Conservation (phyloP, 2,329 filamentous ascomycete species). For the Trichophyton simii region DNA sequence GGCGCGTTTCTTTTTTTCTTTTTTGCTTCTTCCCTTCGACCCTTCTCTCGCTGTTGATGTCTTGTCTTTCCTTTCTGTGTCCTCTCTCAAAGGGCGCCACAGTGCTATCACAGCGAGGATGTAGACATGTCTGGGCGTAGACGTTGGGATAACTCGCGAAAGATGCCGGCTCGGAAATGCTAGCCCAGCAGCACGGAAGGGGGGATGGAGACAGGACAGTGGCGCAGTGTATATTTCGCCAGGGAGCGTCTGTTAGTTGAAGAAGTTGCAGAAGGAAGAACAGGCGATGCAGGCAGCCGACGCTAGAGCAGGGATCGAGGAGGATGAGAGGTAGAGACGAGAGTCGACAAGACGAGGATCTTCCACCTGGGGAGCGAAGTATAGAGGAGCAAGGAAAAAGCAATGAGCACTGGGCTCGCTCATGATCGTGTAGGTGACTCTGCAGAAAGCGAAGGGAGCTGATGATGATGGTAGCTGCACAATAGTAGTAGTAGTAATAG, state of each 20-base stretch:
- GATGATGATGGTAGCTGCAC: background rate
- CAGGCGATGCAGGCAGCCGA: conserved; percentile 2
- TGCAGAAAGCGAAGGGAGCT: background rate
- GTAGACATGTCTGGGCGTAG: background rate
- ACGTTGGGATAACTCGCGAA: background rate
- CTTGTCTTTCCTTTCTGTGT: background rate
- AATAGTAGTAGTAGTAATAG: background rate
- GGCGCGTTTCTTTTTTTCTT: background rate
- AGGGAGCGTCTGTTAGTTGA: background rate
- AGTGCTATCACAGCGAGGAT: background rate
- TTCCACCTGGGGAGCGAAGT: background rate
- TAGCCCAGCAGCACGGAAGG: background rate
- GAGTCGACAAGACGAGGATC: background rate
- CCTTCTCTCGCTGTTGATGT: background rate
- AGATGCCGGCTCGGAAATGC: background rate
- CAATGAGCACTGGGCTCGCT: background rate
- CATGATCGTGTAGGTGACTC: background rate
- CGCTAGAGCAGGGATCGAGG: background rate
- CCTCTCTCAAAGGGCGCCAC: background rate
- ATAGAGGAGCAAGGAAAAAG: background rate
- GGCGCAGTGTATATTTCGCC: background rate
- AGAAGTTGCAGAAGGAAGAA: background rate
- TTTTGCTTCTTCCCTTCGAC: background rate
- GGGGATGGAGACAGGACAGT: background rate
- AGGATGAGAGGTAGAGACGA: background rate